Evolutionary conservation across 2,329 filamentous ascomycete species (phyloP), one percentile per base, ranked within the genome.

Genomic region (Paraphoma sp.): DNA sequence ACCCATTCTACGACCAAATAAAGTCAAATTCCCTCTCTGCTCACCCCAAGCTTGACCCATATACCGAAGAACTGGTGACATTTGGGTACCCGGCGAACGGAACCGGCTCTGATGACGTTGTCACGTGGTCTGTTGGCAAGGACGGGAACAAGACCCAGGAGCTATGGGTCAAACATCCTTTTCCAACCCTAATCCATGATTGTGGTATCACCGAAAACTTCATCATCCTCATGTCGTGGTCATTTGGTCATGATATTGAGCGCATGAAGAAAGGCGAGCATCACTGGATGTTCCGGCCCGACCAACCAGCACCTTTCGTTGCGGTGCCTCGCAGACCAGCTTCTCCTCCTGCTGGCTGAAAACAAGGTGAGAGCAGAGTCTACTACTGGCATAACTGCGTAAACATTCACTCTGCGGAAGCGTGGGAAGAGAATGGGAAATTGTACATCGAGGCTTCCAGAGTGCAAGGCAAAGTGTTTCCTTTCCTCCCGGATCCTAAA

Each of bases 201-300:
- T 36, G 33, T 36, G 33, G 33, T 36, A 36, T 23, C 23, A 23
- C 23, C 23, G 23, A 23, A 23, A 70, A 70, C 53, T 74, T 59
- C 57, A 45, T 74, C 11, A 49, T 73, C 9, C 63, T 74, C 14
- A 60, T 70, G 28, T 57, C 72, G 38, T 70, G 67, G 67, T 68
- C 70, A 6, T 71, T 73, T 40, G 63, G 69, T 45, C 62, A 65
- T 11, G 49, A 59, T 17, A 45, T 73, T 7, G 72, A 65, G 17
- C 48, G 69, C 2, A 65, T 73, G 67, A 70, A 70, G 56, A 40
- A 40, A 23, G 71, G 71, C 9, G 65, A 63, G 10, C 66, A 73
- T 17, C 71, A 73, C 53, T 73, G 70, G 69, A 65, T 70, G 4
- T 74, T 65, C 66, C 9, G 10, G 10, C 10, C 9, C 33, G 33